Evolutionary conservation across 2,329 filamentous ascomycete genomes (phyloP), one percentile per base, ranked within the genome.

Genomic region (Monilinia laxa): DNA sequence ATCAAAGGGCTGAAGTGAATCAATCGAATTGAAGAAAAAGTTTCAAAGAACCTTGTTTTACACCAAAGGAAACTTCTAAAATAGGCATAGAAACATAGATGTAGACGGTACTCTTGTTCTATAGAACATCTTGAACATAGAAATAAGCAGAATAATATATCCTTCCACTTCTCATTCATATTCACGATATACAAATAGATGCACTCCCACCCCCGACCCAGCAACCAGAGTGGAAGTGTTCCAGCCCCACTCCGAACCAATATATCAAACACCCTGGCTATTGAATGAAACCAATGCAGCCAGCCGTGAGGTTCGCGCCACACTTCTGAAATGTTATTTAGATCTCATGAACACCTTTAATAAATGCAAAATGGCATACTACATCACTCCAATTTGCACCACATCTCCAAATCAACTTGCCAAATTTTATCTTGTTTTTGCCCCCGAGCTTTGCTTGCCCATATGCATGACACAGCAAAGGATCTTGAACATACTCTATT

Each of bases 261-360:
- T 38, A 51, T 62, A 38, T 47, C 45, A 35, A 56, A 56, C 53
- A 28, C 55, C 38, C 23, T 7, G 49, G 49, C 49, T 28, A 64
- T 38, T 42, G 7, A 51, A 63, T 20, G 35, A 18, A 51, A 54
- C 60, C 31, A 64, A 56, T 64, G 62, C 62, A 64, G 25, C 40
- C 52, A 56, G 16, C 62, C 62, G 62, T 18, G n/a, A 28, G 12
- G 25, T n/a, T 59, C 25, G 38, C 10, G 53, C 53, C 53, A 40
- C 53, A 56, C 31, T 56, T 16, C 31, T 35, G 10, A 55, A n/a
- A 55, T 55, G 28, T 20, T n/a, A 55, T 12, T 10, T 55, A 53
- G 25, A 53, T 53, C 47, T 49, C 35, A 31, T 35, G 16, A 54
- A 12, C 3, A 35, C 16, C 28, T 35, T 5, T 31, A 35, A 54